phyloP scores from a whole-genome alignment of 768 basidiomycete genomes.

The Leccinum fibrillosum region DNA sequence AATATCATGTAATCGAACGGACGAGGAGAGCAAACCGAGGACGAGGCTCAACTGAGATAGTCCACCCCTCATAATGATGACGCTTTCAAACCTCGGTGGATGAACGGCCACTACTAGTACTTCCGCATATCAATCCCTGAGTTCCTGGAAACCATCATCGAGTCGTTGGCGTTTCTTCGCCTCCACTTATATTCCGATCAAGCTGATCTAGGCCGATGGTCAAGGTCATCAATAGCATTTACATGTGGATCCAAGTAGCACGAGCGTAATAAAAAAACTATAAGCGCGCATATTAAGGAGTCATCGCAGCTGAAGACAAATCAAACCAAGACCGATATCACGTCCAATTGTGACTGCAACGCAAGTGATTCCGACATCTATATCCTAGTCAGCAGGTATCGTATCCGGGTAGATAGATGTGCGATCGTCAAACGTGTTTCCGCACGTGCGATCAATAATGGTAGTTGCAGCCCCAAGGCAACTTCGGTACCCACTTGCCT shows the following conservation, averaged over 20 bases:
- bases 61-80: too few species aligned
- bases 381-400: slow-evolving; percentile 15
- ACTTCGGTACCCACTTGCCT: slow-evolving; percentile 20
- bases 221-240: too few species aligned
- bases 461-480: slow-evolving; percentile 24
- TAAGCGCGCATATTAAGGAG: background rate
- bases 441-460: background rate
- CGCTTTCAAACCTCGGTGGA: too few species aligned
- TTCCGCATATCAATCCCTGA: too few species aligned
- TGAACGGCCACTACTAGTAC: too few species aligned
- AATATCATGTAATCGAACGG: slow-evolving; percentile 24
- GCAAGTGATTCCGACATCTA: slow-evolving; percentile 3
- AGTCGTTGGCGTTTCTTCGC: too few species aligned
- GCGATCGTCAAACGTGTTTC: background rate
- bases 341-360: background rate
- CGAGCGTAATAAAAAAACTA: background rate
- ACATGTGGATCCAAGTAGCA: background rate
- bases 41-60: background rate
- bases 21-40: slow-evolving; percentile 55
- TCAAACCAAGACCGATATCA: slow-evolving; percentile 2
- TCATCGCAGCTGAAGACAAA: slow-evolving; percentile 13
- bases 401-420: slow-evolving; percentile 7
- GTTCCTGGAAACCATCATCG: too few species aligned
- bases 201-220: too few species aligned
- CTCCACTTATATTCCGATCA: too few species aligned